phyloP scores from a whole-genome alignment of 805 yeast species.

The Pichia membranifaciens region DNA sequence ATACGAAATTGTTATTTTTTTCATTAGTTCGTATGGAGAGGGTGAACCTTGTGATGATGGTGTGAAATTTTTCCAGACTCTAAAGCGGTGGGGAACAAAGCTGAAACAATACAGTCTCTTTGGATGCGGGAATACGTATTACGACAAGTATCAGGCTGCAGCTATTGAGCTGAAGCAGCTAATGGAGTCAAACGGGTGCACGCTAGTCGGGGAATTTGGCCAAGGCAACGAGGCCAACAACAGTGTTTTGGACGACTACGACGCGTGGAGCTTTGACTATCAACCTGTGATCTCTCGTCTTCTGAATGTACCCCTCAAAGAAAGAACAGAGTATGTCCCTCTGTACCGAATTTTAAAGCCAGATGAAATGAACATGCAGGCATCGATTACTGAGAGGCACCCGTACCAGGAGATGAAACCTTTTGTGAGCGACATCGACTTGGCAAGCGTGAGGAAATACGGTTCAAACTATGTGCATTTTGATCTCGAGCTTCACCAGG shows the following conservation, averaged over 20 bases:
- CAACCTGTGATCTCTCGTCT: conserved; percentile 31
- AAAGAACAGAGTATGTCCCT: conserved; percentile 48
- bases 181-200: conserved; percentile 57
- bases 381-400: conserved; percentile 10
- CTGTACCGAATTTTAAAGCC: conserved; percentile 37
- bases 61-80: conserved; percentile 43
- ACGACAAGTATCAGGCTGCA: conserved; percentile 80
- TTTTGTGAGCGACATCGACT: conserved; percentile 54
- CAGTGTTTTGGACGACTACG: conserved; percentile 82
- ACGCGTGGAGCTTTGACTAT: conserved; percentile 85
- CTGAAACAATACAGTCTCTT: conserved; percentile 54
- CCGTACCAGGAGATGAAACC: conserved; percentile 41
- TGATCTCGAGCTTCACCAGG: conserved; percentile 57
- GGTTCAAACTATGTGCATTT: conserved; percentile 59
- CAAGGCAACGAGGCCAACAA: conserved; percentile 91
- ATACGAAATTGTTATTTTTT: conserved; percentile 36
- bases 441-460: conserved; percentile 45
- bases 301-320: conserved; percentile 1
- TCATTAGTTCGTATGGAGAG: conserved; percentile 91
- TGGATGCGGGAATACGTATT: conserved; percentile 90
- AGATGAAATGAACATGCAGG: background rate
- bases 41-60: conserved; percentile 97
- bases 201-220: conserved; percentile 58
- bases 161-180: conserved; percentile 51
- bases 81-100: conserved; percentile 37